Base-by-base conservation (phyloP, 1,284 basidiomycete genomes). In the Hortiboletus rubellus region DNA sequence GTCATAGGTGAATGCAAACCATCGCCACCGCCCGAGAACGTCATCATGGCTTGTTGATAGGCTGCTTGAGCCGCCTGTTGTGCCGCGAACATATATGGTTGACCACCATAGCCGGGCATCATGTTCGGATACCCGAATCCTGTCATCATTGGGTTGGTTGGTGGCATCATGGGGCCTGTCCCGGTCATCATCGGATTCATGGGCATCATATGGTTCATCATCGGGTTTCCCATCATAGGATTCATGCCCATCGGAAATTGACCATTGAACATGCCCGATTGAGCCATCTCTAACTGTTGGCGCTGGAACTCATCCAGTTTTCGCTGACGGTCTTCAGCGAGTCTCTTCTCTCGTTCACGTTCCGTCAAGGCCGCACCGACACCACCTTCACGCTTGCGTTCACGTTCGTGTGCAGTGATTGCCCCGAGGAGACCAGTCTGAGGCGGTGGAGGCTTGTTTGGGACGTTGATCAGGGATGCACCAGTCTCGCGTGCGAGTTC, bases 371-470 rank as follows among this genome's bases (percentile, higher is more conserved):
- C 86, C 33, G 96, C 95, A 55, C 96, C 96, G 34, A 97, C 85
- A 30, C 96, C 96, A 53, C 96, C 96, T 50, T 96, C 93, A 41
- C 93, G 87, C 72, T 96, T 95, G 61, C 94, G 83, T 60, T 98
- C 96, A 55, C 92, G 84, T 75, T 99, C 95, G 73, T 97, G 94
- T 18, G 91, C 92, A 30, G 94, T 94, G 65, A 99, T 96, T 3
- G 96, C 96, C 24, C 96, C 96, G 46, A 99, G 84, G 38, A 99
- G 83, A 40, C 97, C 97, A 37, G 92, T 94, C 74, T 97, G 94
- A 10, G 97, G 96, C 2, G 94, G 94, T 5, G 94, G 94, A 0
- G 96, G 94, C 73, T 97, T 97, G 70, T 88, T 85, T 6, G 93
- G 92, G 22, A 99, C 93, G 69, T 96, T 96, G 75, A 99, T 89